Evolutionary conservation across 2,329 filamentous ascomycete species (phyloP).

Genomic region (Leptographium wingfieldii): DNA sequence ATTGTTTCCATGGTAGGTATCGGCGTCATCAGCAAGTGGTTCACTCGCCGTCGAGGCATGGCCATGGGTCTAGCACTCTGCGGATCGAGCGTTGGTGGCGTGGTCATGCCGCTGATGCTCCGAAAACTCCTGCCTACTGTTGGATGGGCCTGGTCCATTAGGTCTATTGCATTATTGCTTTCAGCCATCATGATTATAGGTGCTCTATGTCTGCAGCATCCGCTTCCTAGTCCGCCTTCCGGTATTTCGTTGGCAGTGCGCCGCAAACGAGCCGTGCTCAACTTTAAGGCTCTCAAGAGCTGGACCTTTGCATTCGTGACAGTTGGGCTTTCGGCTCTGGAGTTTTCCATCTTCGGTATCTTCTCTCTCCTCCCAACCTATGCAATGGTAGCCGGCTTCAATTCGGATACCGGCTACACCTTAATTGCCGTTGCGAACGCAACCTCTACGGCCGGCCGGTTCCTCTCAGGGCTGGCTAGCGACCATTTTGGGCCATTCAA

Average conservation of each 20-base stretch:
- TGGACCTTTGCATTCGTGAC: constrained; percentile 28
- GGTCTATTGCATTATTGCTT: constrained; percentile 19
- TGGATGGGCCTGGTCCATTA: constrained; percentile 23
- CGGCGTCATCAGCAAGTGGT: constrained; percentile 20
- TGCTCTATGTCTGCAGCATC: constrained; percentile 2
- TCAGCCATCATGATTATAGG: constrained; percentile 14
- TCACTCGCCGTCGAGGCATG: constrained; percentile 14
- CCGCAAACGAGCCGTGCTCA: constrained; percentile 19
- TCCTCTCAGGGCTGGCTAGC: constrained; percentile 29
- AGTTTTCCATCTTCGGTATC: constrained; percentile 36
- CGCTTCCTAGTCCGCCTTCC: background rate
- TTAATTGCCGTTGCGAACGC: constrained; percentile 31
- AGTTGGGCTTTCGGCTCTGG: constrained; percentile 29
- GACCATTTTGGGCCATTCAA: constrained; percentile 34
- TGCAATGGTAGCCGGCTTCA: constrained; percentile 22
- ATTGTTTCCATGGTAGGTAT: constrained; percentile 23
- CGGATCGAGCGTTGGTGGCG: constrained; percentile 16
- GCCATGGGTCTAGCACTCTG: constrained; percentile 16
- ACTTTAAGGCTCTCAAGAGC: constrained; percentile 27
- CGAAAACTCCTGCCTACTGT: constrained; percentile 16
- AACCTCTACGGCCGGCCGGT: constrained; percentile 27
- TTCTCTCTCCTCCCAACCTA: constrained; percentile 31
- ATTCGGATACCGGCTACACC: constrained; percentile 26
- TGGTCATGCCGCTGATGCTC: constrained; percentile 23
- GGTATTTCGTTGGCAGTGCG: constrained; percentile 23